These are phyloP conservation scores for Arthrobotrys megalospora DNA, from an alignment of 2,329 filamentous ascomycete genomes.

Conservation along the genomic window DNA sequence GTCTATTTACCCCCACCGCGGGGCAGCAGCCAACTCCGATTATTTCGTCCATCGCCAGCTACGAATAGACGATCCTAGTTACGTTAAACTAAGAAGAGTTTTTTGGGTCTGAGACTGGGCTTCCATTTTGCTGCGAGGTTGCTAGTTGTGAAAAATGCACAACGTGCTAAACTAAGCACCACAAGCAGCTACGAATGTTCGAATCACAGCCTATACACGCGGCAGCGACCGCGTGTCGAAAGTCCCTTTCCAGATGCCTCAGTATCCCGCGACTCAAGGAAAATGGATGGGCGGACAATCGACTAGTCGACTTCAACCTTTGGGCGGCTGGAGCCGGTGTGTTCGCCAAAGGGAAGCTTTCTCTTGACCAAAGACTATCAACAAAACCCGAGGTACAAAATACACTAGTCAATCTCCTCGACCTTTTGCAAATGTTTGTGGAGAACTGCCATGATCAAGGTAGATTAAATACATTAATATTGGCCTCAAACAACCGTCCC, in stretches of 20 bases:
- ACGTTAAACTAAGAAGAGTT: not conserved
- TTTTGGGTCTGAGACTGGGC: not conserved
- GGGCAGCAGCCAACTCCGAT: not conserved
- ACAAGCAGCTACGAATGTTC: not conserved
- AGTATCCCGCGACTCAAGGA: slow-evolving; percentile 34
- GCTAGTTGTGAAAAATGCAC: not conserved
- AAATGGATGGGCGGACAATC: slow-evolving; percentile 52
- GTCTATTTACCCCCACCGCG: slow-evolving; percentile 16
- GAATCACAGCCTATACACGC: slow-evolving; percentile 21
- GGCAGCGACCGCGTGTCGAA: slow-evolving; percentile 35
- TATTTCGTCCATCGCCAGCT: not conserved
- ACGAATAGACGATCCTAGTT: not conserved
- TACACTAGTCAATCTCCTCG: slow-evolving; percentile 32
- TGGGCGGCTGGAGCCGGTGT: slow-evolving; percentile 52
- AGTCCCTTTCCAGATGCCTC: slow-evolving; percentile 17
- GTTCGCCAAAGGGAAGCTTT: slow-evolving; percentile 43
- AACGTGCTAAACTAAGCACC: too few species aligned
- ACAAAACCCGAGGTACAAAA: slow-evolving; percentile 34
- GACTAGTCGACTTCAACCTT: slow-evolving; percentile 47
- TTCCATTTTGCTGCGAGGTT: too few species aligned
- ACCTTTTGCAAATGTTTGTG: slow-evolving; percentile 42
- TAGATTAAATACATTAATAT: not conserved
- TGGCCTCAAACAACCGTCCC: too few species aligned
- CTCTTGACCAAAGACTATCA: slow-evolving; percentile 40
- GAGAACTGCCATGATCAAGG: slow-evolving; percentile 37